phyloP scores from a whole-genome alignment of 805 yeast species.

The Torulaspora delbrueckii region DNA sequence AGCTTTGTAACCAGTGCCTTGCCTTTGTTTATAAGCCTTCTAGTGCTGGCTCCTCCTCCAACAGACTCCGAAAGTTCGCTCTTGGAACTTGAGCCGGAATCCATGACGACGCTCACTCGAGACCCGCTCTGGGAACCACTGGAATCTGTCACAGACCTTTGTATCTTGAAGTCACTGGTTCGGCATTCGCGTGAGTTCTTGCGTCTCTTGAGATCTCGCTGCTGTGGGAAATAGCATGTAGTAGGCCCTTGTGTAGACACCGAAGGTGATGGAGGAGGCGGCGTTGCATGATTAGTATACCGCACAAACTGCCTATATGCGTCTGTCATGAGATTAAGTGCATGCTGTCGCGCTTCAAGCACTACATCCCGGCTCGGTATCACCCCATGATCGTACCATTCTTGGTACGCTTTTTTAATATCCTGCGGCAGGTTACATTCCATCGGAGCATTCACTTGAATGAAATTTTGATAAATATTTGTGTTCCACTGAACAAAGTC shows the following conservation, averaged over 20 bases:
- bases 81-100: slow-evolving; percentile 5
- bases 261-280: slow-evolving; percentile 4
- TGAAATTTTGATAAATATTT: slow-evolving; percentile 22
- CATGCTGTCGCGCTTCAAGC: slow-evolving; percentile 25
- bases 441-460: slow-evolving; percentile 25
- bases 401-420: slow-evolving; percentile 21
- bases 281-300: slow-evolving; percentile 1
- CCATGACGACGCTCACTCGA: slow-evolving; percentile 4
- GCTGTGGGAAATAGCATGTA: slow-evolving; percentile 1
- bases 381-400: slow-evolving; percentile 10
- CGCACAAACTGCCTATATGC: slow-evolving; percentile 23
- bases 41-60: slow-evolving; percentile 3
- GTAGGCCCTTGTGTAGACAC: not conserved
- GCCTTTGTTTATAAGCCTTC: slow-evolving; percentile 11
- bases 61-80: slow-evolving; percentile 4
- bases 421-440: slow-evolving; percentile 33
- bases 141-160: not conserved
- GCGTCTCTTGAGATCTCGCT: slow-evolving; percentile 2
- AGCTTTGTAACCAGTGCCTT: slow-evolving; percentile 10
- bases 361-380: slow-evolving; percentile 21
- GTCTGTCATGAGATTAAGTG: slow-evolving; percentile 26
- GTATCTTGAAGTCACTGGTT: not conserved
- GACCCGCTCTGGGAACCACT: not conserved
- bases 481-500: slow-evolving; percentile 23
- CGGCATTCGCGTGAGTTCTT: not conserved